Evolutionary conservation across 2,329 filamentous ascomycete species (phyloP).

Genomic region (Thielaviopsis populi): DNA sequence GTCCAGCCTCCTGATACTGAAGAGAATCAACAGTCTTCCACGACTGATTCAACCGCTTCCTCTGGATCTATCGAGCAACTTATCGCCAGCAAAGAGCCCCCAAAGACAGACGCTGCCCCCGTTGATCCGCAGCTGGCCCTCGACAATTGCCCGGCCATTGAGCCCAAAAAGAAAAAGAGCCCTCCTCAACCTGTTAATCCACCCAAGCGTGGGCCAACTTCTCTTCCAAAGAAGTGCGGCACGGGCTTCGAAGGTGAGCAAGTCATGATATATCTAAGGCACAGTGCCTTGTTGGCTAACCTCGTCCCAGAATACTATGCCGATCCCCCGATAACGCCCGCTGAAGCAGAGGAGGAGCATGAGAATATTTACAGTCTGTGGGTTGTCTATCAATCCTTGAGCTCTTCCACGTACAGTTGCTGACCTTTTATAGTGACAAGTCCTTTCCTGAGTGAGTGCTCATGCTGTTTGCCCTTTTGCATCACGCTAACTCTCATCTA

Average conservation of each 20-base stretch:
- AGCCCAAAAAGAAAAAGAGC: not conserved
- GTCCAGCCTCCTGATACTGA: not conserved
- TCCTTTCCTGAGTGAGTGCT: slow-evolving; percentile 40
- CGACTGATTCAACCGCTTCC: not conserved
- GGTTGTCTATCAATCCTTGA: slow-evolving; percentile 21
- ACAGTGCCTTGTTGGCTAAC: not conserved
- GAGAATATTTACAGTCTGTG: slow-evolving; percentile 51
- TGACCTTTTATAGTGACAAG: slow-evolving; percentile 26
- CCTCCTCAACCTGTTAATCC: not conserved
- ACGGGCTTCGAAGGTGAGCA: slow-evolving; percentile 56
- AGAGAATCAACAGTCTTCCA: not conserved
- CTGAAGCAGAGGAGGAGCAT: slow-evolving; percentile 49
- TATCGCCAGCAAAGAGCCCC: not conserved
- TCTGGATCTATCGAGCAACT: not conserved
- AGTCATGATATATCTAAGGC: not conserved
- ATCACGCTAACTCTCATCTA: not conserved
- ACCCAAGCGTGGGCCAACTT: slow-evolving; percentile 8
- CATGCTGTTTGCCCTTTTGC: too few relatives aligned
- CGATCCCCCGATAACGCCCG: slow-evolving; percentile 62
- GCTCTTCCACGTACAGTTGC: slow-evolving; percentile 18
- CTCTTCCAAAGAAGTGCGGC: slow-evolving; percentile 27
- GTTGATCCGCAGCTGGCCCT: too few relatives aligned
- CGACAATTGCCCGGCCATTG: not conserved
- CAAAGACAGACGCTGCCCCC: not conserved
- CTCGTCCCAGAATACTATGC: slow-evolving; percentile 48